phyloP scores from a whole-genome alignment of 2,329 filamentous ascomycete genomes.

The Scedosporium dehoogii region DNA sequence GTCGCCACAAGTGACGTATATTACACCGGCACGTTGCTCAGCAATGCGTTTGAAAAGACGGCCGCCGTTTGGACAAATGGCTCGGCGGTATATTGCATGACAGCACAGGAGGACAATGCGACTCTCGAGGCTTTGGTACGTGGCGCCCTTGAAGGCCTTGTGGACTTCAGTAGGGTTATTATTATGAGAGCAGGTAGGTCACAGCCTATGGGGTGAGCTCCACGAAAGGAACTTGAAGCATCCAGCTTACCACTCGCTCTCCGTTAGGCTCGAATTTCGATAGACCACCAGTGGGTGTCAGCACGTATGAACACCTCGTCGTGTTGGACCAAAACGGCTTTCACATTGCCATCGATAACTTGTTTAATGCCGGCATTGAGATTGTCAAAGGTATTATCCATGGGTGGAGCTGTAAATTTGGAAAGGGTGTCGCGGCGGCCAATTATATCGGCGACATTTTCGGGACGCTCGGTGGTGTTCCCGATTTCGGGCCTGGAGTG shows the following conservation, averaged over 20 bases:
- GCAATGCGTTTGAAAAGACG: constrained; percentile 55
- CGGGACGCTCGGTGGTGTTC: constrained; percentile 48
- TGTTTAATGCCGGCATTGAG: constrained; percentile 55
- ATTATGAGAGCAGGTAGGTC: constrained; percentile 50
- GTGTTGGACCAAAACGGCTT: constrained; percentile 54
- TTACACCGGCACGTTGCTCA: constrained; percentile 51
- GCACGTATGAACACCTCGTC: constrained; percentile 49
- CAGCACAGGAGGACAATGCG: constrained; percentile 64
- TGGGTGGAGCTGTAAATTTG: constrained; percentile 51
- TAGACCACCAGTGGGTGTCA: constrained; percentile 49
- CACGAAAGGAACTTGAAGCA: background rate
- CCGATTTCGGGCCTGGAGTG: constrained; percentile 1
- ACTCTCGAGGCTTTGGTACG: constrained; percentile 56
- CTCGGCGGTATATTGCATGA: constrained; percentile 58
- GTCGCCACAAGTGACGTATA: constrained; percentile 63
- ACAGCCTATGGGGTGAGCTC: background rate
- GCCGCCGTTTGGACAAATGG: constrained; percentile 58
- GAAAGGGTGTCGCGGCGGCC: constrained; percentile 41
- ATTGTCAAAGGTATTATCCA: constrained; percentile 54
- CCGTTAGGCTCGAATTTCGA: constrained; percentile 56
- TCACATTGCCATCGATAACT: constrained; percentile 51
- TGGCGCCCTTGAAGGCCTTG: constrained; percentile 41
- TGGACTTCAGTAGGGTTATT: constrained; percentile 59
- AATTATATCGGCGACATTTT: constrained; percentile 68
- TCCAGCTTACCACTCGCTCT: background rate